Conservation (phyloP, 2,329 filamentous ascomycete genomes). For the Lizonia empirigonia region DNA sequence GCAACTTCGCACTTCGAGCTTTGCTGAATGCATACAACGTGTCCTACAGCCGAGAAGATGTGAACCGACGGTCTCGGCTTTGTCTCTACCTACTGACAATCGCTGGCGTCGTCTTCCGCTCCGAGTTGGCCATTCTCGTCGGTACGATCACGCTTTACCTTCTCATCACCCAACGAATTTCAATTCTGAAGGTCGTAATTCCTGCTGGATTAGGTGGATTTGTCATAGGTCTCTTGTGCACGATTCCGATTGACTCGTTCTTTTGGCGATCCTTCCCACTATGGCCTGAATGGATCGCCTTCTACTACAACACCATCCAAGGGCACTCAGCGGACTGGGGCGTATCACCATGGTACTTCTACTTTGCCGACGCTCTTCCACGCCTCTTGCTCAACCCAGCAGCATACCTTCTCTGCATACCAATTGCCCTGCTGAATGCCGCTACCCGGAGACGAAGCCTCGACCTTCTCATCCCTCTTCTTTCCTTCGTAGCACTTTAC, state of each 20-base stretch:
- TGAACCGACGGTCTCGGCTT: constrained; percentile 61
- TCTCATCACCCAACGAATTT: constrained; percentile 61
- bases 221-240: constrained; percentile 68
- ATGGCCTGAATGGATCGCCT: constrained; percentile 90
- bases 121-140: constrained; percentile 84
- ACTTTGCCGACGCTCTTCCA: constrained; percentile 81
- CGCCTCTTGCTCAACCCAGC: constrained; percentile 83
- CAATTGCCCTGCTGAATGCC: constrained; percentile 57
- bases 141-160: constrained; percentile 69
- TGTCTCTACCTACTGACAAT: constrained; percentile 78
- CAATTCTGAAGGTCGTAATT: constrained; percentile 64
- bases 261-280: constrained; percentile 81
- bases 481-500: constrained; percentile 79
- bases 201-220: constrained; percentile 70
- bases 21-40: constrained; percentile 56
- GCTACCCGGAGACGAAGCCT: constrained; percentile 52
- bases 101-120: constrained; percentile 83
- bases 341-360: constrained; percentile 82
- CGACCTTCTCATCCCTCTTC: constrained; percentile 65
- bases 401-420: constrained; percentile 59
- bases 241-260: constrained; percentile 82
- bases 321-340: constrained; percentile 89
- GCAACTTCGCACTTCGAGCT: constrained; percentile 66
- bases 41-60: constrained; percentile 42
- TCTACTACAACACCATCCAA: constrained; percentile 87